Evolutionary conservation across 2,329 filamentous ascomycete genomes (phyloP), one percentile per base, ranked within the genome.

Genomic region (Fusarium sp.): DNA sequence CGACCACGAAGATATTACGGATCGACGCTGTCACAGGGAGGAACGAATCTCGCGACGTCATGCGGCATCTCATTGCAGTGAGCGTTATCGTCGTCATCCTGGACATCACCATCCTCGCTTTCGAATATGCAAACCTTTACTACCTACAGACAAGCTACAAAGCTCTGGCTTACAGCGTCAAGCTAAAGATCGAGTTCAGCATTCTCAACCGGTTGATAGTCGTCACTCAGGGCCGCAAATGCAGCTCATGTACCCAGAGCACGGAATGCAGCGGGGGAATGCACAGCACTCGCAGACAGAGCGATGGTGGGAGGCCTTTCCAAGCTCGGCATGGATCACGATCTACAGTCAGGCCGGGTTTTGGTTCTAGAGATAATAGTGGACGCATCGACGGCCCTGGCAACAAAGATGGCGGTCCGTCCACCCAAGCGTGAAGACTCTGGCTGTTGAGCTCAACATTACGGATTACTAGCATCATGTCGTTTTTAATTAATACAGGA

Each of bases 41-140:
- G 27, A 33, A 34, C 4, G 49, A 20, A 11, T 68, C 69, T 0
- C 68, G 66, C 1, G 56, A 56, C 4, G 64, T 76, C 3, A 51
- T 75, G 20, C 69, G 78, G 51, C 81, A 83, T 57, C 72, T 84
- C 1, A 78, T 83, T n/a, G 75, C 76, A 3, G 80, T 83, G 27
- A 83, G 84, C 62, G 67, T 82, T 9, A 51, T 80, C 3, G 79
- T 83, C 51, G 76, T 84, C 6, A 25, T 79, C 0, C 78, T 84
- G 62, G 82, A 84, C 55, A 44, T 73, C 0, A 65, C 72, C 4
- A 74, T 74, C 6, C 65, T 74, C 0, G 69, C 54, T 8, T 13
- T 85, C 81, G 72, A 68, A 10, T 75, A 83, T 20, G 77, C 84
- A 53, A 83, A 83, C 61, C 69, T 73, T 0, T 75, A 67, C 57